Percentiles rank a stretch among this genome's conserved stretches.
Conservation (phyloP, 2,329 filamentous ascomycete species). For the Magnaporthiopsis incrustans region DNA sequence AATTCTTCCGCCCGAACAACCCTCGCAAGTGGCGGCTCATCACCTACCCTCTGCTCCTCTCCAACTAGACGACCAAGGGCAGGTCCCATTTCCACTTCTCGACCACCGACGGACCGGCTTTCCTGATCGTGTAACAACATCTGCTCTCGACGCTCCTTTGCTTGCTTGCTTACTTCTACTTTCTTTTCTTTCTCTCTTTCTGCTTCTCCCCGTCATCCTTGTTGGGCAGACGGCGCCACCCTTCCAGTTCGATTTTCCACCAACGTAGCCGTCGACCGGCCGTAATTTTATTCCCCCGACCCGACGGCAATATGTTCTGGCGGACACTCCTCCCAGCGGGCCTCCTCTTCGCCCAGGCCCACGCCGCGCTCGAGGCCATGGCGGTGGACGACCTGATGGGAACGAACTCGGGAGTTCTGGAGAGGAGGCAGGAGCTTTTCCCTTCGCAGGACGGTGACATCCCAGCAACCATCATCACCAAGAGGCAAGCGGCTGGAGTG, state of each 20-base stretch:
- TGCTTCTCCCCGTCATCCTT: not conserved
- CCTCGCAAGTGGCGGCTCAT: not conserved
- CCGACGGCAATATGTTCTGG: constrained; percentile 25
- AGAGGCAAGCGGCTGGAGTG: constrained; percentile 19
- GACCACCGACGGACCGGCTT: constrained; percentile 6
- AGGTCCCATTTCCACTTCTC: constrained; percentile 20
- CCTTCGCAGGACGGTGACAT: constrained; percentile 13
- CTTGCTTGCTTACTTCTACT: constrained; percentile 10
- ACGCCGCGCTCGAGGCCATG: constrained; percentile 24
- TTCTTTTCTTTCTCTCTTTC: constrained; percentile 10
- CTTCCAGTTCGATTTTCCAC: not conserved
- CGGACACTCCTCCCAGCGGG: constrained; percentile 24
- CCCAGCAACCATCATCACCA: constrained; percentile 10
- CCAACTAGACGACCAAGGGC: constrained; percentile 21
- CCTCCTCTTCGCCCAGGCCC: constrained; percentile 26
- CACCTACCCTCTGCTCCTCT: constrained; percentile 16
- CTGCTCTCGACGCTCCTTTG: constrained; percentile 7
- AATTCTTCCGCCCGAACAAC: not conserved
- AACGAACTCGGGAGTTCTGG: constrained; percentile 17
- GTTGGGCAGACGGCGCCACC: not conserved
- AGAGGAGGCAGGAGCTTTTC: constrained; percentile 22
- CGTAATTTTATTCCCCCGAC: not conserved
- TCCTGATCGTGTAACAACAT: not conserved
- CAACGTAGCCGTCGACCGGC: not conserved
- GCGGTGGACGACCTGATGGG: constrained; percentile 17